phyloP scores from a whole-genome alignment of 176 grass and related monocot genomes.

The Triticum monococcum region DNA sequence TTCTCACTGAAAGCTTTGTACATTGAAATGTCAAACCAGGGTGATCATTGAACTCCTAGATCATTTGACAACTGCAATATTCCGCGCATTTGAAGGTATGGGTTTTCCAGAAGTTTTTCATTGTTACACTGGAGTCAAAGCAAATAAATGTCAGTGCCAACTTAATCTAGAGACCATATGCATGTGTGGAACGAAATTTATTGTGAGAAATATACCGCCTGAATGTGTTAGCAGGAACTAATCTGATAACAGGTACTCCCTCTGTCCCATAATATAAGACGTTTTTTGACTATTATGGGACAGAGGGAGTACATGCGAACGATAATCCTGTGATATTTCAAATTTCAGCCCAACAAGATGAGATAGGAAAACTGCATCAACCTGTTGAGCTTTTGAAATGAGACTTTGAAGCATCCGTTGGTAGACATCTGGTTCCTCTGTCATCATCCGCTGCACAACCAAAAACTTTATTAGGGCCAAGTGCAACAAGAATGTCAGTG shows the following conservation, averaged over 20 bases:
- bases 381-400: slow-evolving; percentile 97
- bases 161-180: slow-evolving; percentile 18
- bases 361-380: slow-evolving; percentile 18
- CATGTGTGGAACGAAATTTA: background rate
- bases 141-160: slow-evolving; percentile 25
- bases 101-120: slow-evolving; percentile 98
- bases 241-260: background rate
- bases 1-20: slow-evolving; percentile 34
- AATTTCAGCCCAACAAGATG: background rate
- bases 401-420: slow-evolving; percentile 94
- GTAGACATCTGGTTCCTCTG: slow-evolving; percentile 90
- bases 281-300: too few species aligned
- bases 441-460: slow-evolving; percentile 87
- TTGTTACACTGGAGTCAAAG: slow-evolving; percentile 75
- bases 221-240: slow-evolving; percentile 22
- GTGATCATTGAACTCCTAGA: slow-evolving; percentile 62
- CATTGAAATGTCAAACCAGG: slow-evolving; percentile 17
- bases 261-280: too few species aligned
- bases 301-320: background rate
- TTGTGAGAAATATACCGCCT: background rate
- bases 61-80: slow-evolving; percentile 91
- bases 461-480: slow-evolving; percentile 32
- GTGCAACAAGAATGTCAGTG: slow-evolving; percentile 8
- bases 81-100: slow-evolving; percentile 98
- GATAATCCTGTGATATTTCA: background rate